Conservation (phyloP, 768 basidiomycete genomes). For the Boletus pseudopeckii region DNA sequence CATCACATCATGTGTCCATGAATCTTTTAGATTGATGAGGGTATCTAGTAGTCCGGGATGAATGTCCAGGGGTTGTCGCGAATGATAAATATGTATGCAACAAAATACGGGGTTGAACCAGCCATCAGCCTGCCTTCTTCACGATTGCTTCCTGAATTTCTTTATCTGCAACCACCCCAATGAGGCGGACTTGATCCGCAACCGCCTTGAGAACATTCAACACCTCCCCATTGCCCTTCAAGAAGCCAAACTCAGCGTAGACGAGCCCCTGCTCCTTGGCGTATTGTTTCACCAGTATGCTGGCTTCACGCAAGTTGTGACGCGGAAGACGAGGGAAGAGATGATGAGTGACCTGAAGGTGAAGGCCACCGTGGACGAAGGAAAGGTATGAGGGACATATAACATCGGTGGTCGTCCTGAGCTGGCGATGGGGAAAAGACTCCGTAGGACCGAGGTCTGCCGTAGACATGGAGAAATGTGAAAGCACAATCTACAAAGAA, state of each 20-base stretch:
- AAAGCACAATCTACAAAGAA: constrained; percentile 76
- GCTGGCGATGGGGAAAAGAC: constrained; percentile 89
- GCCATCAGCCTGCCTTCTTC: constrained; percentile 35
- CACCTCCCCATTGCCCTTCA: constrained; percentile 83
- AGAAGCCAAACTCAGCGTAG: constrained; percentile 90
- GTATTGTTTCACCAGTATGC: constrained; percentile 80
- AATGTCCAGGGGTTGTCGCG: neutral
- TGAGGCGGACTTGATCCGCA: constrained; percentile 80
- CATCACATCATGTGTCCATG: neutral
- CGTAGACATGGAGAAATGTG: constrained; percentile 95
- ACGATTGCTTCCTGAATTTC: constrained; percentile 66
- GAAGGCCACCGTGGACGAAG: constrained; percentile 95
- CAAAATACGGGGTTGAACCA: neutral
- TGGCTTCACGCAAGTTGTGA: constrained; percentile 86
- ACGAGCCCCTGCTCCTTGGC: constrained; percentile 79
- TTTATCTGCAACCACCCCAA: constrained; percentile 75
- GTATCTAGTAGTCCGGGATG: constrained; percentile 12
- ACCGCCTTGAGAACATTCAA: constrained; percentile 78
- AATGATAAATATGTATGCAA: constrained; percentile 1
- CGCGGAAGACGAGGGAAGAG: constrained; percentile 93
- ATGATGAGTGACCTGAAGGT: constrained; percentile 96
- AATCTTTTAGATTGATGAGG: neutral
- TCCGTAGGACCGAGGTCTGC: constrained; percentile 86
- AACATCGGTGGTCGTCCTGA: constrained; percentile 97
- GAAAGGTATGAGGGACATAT: constrained; percentile 79